Evolutionary conservation across 1,284 basidiomycete species (phyloP), one percentile per base, ranked within the genome.

Genomic region (Leccinum insolens): DNA sequence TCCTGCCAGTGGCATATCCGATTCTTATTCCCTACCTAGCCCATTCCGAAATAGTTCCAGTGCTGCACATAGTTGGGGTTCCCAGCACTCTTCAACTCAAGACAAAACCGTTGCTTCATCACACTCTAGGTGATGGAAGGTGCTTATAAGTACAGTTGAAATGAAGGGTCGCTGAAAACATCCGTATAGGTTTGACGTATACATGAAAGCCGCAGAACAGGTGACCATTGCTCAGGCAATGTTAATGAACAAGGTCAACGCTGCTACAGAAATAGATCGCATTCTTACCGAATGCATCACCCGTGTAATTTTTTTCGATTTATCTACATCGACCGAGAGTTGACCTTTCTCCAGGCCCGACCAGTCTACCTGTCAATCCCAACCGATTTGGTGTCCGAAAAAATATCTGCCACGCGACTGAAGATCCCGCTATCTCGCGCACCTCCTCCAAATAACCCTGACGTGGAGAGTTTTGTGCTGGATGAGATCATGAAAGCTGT

Each of bases 281-380:
- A 84, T 95, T 62, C 82, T 99, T 63, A 86, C 83, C 3, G 88
- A 89, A 31, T 95, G 94, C 68, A 86, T 98, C 64, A 86, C 85
- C 14, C 80, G 76, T 64, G 90, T 89, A 72, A 34, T 83, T 71
- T 39, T 22, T n/a, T 12, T 31, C 28, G 28, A 3, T 41, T 46
- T 44, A 57, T 17, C 3, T 11, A 46, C 37, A 64, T 11, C 25
- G 57, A 3, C 12, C 4, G 1, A 62, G 6, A 41, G 28, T 58
- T 67, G 17, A 66, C 15, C 12, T 52, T 20, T 62, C 39, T 11
- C 34, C 72, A 94, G 86, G 92, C 92, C 44, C 88, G 93, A 22
- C 96, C 96, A 0, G 94, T 93, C 20, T 99, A 99, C 78, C 81
- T 99, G 65, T 88, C 92, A 49, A 83, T 99, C 7, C 97, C 96